Percentiles rank a stretch among this genome's conserved stretches.
phyloP scores from a whole-genome alignment of 1,139 yeast species.

The Geotrichum europaeum region DNA sequence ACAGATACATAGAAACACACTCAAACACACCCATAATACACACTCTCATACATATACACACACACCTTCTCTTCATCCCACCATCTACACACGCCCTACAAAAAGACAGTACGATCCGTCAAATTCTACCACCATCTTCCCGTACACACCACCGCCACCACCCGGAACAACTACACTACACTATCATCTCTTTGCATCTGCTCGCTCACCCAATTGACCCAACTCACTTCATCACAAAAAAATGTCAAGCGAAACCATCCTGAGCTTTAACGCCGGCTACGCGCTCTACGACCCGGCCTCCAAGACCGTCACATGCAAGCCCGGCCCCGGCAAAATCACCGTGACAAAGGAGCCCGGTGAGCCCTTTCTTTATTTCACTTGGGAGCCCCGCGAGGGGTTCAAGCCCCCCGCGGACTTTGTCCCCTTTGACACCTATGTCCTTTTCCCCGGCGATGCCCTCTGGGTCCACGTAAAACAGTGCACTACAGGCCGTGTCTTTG shows the following conservation, averaged over 20 bases:
- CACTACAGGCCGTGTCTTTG: slow-evolving; percentile 77
- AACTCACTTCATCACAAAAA: not conserved
- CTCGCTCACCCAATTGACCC: not conserved
- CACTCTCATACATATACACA: too few species aligned
- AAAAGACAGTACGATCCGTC: too few species aligned
- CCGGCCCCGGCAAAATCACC: slow-evolving; percentile 67
- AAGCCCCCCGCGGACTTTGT: slow-evolving; percentile 26
- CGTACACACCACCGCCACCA: not conserved
- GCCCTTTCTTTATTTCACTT: slow-evolving; percentile 48
- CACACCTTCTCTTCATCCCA: not conserved
- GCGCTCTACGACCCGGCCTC: slow-evolving; percentile 68
- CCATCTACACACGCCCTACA: not conserved
- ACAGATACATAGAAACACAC: too few species aligned
- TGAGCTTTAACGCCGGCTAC: slow-evolving; percentile 79
- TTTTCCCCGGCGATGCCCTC: slow-evolving; percentile 89
- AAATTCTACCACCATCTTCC: too few species aligned
- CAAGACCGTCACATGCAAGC: slow-evolving; percentile 65
- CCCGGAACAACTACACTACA: not conserved
- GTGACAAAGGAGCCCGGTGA: slow-evolving; percentile 60
- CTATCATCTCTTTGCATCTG: not conserved
- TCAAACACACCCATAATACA: too few species aligned
- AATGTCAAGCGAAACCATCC: slow-evolving; percentile 12
- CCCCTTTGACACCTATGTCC: slow-evolving; percentile 56
- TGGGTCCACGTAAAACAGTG: slow-evolving; percentile 73
- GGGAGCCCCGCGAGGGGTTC: slow-evolving; percentile 50